These are phyloP conservation scores for Flaveria sonorensis DNA, from an alignment of 129 eudicot species.

Conservation along the genomic window DNA sequence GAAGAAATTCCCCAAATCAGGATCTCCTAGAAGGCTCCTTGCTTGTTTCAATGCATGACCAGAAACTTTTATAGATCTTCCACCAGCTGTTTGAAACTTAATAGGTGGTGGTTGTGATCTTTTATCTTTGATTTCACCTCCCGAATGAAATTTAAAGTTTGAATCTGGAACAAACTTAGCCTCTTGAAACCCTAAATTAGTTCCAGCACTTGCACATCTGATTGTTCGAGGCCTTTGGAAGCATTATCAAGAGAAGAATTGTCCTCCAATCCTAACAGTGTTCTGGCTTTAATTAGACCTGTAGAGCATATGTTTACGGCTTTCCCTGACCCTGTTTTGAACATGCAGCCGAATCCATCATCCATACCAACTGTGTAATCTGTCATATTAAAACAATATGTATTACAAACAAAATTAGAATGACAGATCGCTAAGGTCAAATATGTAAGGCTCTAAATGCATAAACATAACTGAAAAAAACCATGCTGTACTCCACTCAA, in stretches of 20 bases:
- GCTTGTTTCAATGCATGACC: conserved; percentile 89
- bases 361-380: conserved; percentile 43
- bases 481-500: conserved; percentile 18
- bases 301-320: conserved; percentile 61
- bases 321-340: conserved; percentile 83
- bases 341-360: conserved; percentile 43
- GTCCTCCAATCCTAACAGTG: conserved; percentile 66
- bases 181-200: conserved; percentile 30
- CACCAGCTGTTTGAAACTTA: conserved; percentile 92
- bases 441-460: conserved; percentile 18
- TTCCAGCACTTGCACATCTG: conserved; percentile 24
- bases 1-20: conserved; percentile 57
- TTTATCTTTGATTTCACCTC: conserved; percentile 35
- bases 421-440: background rate
- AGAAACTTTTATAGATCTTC: conserved; percentile 88
- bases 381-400: conserved; percentile 20
- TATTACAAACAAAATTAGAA: conserved; percentile 20
- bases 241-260: conserved; percentile 31
- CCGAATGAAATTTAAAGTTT: conserved; percentile 33
- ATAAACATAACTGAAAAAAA: background rate
- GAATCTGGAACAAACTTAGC: conserved; percentile 28
- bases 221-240: conserved; percentile 38
- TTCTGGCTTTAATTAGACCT: conserved; percentile 73
- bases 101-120: conserved; percentile 57
- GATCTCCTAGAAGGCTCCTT: conserved; percentile 82